Evolutionary conservation across 1,284 basidiomycete genomes (phyloP).

Genomic region (Phlebopus sp.): DNA sequence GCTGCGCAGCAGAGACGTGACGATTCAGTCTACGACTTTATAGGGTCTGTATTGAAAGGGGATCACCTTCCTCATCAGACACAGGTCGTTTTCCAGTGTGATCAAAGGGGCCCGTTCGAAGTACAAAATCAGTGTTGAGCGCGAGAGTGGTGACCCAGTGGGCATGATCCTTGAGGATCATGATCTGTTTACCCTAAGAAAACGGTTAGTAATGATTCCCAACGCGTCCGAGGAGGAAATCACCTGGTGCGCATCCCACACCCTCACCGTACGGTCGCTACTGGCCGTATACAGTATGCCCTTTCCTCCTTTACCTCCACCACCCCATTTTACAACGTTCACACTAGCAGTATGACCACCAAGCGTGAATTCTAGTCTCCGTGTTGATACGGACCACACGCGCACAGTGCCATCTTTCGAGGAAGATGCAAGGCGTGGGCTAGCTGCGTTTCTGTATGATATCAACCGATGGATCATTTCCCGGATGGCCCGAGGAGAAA

Average conservation of each 20-base stretch:
- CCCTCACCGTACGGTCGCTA: slow-evolving; percentile 89
- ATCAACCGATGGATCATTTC: slow-evolving; percentile 5
- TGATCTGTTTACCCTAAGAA: slow-evolving; percentile 57
- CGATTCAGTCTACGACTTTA: neutral
- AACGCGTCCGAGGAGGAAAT: slow-evolving; percentile 14
- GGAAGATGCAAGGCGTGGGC: slow-evolving; percentile 89
- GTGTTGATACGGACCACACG: slow-evolving; percentile 81
- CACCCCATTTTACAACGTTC: slow-evolving; percentile 96
- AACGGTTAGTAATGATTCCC: slow-evolving; percentile 10
- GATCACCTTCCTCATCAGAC: slow-evolving; percentile 76
- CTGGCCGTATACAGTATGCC: slow-evolving; percentile 92
- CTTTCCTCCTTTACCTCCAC: slow-evolving; percentile 60
- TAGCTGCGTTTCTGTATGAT: slow-evolving; percentile 55
- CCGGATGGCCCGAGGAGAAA: slow-evolving; percentile 4
- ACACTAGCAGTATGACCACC: slow-evolving; percentile 94
- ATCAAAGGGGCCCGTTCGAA: slow-evolving; percentile 94
- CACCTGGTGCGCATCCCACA: slow-evolving; percentile 87
- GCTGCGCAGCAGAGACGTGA: slow-evolving; percentile 41
- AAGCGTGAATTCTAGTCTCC: slow-evolving; percentile 80
- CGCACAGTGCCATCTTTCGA: slow-evolving; percentile 96
- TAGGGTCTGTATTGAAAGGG: slow-evolving; percentile 1
- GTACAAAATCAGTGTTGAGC: slow-evolving; percentile 92
- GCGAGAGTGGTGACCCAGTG: slow-evolving; percentile 99
- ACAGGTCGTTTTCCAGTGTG: slow-evolving; percentile 75
- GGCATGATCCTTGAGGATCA: slow-evolving; percentile 91